Percentiles rank a stretch among this genome's conserved stretches.
Conservation (phyloP, 2,329 filamentous ascomycete genomes). For the Trichoderma pleuroti region DNA sequence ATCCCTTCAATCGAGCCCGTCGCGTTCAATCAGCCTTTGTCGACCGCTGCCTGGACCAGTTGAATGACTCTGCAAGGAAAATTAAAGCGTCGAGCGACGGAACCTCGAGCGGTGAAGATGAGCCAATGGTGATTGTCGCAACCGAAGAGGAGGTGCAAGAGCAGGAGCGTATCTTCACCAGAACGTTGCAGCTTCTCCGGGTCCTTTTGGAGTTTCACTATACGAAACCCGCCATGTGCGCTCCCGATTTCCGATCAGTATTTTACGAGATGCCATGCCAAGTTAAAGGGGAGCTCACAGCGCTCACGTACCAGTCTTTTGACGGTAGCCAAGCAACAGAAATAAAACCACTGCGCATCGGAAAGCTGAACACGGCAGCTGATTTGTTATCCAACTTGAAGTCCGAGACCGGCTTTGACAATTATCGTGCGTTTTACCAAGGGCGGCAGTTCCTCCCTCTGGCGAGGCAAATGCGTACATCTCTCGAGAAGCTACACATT, state of each 20-base stretch:
- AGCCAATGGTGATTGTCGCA: constrained; percentile 50
- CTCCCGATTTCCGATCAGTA: constrained; percentile 53
- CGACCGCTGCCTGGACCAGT: constrained; percentile 66
- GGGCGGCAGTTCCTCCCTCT: constrained; percentile 63
- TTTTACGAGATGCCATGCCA: constrained; percentile 50
- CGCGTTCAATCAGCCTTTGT: constrained; percentile 67
- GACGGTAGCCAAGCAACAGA: constrained; percentile 57
- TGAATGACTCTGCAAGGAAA: constrained; percentile 57
- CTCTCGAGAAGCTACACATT: constrained; percentile 66
- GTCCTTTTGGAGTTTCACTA: constrained; percentile 66
- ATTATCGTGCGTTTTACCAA: constrained; percentile 68
- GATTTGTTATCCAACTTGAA: constrained; percentile 66
- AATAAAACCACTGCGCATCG: constrained; percentile 61
- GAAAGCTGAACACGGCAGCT: constrained; percentile 65
- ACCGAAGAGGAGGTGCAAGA: constrained; percentile 47
- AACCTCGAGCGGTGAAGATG: constrained; percentile 44
- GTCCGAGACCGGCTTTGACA: constrained; percentile 69
- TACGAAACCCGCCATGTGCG: constrained; percentile 55
- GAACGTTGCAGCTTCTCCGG: constrained; percentile 65
- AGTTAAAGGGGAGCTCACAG: constrained; percentile 60
- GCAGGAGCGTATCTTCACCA: constrained; percentile 58
- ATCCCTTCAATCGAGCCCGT: constrained; percentile 49
- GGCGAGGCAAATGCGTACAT: constrained; percentile 56
- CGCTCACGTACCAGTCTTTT: constrained; percentile 72
- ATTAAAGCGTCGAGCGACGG: constrained; percentile 49